Conservation (phyloP, 2,329 filamentous ascomycete genomes). For the Phialocephala sp. region DNA sequence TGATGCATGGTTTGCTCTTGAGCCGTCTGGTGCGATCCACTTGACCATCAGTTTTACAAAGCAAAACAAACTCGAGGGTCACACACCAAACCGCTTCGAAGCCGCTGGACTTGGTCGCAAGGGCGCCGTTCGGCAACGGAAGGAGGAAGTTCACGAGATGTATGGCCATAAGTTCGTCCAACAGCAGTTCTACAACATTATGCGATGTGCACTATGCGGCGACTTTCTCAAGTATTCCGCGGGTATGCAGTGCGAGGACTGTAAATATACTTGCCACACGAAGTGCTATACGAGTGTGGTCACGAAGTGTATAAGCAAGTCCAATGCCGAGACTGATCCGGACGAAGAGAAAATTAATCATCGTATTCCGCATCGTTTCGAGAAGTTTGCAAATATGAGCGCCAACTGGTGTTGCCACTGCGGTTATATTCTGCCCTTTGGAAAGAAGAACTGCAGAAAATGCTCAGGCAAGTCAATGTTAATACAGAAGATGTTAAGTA, state of each 20-base stretch:
- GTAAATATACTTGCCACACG: constrained; percentile 98
- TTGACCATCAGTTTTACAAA: constrained; percentile 92
- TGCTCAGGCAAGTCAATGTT: constrained; percentile 70
- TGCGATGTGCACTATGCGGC: constrained; percentile 97
- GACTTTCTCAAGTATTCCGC: constrained; percentile 99
- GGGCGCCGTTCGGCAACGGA: constrained; percentile 94
- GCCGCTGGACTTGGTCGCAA: constrained; percentile 93
- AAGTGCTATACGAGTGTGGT: constrained; percentile 97
- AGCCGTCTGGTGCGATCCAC: constrained; percentile 91
- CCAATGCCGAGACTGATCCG: constrained; percentile 96
- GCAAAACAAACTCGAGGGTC: constrained; percentile 78
- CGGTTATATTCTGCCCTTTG: constrained; percentile 92
- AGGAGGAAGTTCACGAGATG: constrained; percentile 98
- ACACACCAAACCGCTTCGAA: constrained; percentile 53
- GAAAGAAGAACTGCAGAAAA: constrained; percentile 92
- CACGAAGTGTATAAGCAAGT: constrained; percentile 99
- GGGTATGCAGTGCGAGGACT: constrained; percentile 99
- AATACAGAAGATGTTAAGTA: background rate
- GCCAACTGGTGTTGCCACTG: constrained; percentile 99
- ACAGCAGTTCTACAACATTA: constrained; percentile 99
- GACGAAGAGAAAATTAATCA: constrained; percentile 99
- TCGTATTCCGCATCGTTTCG: constrained; percentile 95
- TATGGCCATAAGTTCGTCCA: constrained; percentile 99
- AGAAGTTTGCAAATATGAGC: constrained; percentile 95
- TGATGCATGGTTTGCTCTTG: constrained; percentile 95